A percentile compares a stretch with the other conserved stretches of the same genome.
Evolutionary conservation across 2,329 filamentous ascomycete genomes (phyloP).

Genomic region (Hypoxylon sp.): DNA sequence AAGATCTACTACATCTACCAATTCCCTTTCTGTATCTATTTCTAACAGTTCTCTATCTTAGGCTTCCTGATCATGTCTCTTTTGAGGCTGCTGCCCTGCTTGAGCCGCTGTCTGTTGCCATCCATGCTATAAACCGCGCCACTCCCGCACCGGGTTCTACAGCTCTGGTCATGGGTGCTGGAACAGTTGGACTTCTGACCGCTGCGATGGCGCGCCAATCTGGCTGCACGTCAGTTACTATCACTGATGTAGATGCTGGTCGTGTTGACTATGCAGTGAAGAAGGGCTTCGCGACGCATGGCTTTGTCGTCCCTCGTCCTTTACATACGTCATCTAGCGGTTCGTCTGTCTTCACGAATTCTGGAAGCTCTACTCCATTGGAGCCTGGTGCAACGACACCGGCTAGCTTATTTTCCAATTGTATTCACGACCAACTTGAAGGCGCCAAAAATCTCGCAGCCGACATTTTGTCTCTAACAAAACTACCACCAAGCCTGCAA

Average conservation of each 20-base stretch:
- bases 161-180: conserved; percentile 75
- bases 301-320: conserved; percentile 66
- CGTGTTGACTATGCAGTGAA: conserved; percentile 73
- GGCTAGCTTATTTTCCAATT: conserved; percentile 62
- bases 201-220: conserved; percentile 74
- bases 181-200: conserved; percentile 74
- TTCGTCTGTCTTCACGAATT: conserved; percentile 60
- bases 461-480: conserved; percentile 64
- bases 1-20: conserved; percentile 47
- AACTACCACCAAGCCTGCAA: conserved; percentile 51
- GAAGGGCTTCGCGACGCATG: conserved; percentile 72
- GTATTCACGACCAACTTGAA: conserved; percentile 65
- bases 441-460: conserved; percentile 65
- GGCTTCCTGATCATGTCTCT: conserved; percentile 71
- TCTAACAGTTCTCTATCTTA: conserved; percentile 52
- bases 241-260: conserved; percentile 72
- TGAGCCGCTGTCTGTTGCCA: conserved; percentile 73
- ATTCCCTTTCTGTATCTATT: conserved; percentile 9
- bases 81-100: conserved; percentile 73
- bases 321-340: conserved; percentile 61
- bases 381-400: conserved; percentile 61
- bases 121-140: conserved; percentile 73
- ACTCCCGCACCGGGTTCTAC: conserved; percentile 67
- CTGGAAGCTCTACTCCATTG: conserved; percentile 65
- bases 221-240: conserved; percentile 71